These are phyloP conservation scores for Leccinellum rugosiceps DNA, from an alignment of 768 basidiomycete genomes.

Conservation along the genomic window DNA sequence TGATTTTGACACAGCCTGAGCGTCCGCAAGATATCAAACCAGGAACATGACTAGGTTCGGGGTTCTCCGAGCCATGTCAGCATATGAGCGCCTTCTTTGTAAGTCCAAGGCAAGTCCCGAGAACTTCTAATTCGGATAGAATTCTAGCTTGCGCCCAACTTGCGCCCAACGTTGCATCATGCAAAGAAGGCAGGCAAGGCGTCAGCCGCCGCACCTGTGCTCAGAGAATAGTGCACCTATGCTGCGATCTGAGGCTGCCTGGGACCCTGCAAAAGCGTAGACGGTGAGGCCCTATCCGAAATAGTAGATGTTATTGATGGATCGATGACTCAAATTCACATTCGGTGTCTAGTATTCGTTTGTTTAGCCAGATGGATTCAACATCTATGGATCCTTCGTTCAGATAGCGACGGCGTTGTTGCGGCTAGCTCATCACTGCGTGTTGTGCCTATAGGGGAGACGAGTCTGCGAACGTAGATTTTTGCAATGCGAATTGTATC, in stretches of 20 bases:
- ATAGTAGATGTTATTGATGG: background rate
- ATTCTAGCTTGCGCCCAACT: background rate
- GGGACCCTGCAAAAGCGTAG: background rate
- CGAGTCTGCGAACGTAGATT: background rate
- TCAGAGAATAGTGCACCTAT: background rate
- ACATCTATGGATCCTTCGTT: background rate
- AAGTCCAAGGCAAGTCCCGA: background rate
- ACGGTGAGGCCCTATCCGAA: background rate
- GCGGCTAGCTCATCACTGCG: background rate
- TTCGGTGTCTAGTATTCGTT: background rate
- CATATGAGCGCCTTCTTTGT: no score
- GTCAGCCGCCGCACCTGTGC: background rate
- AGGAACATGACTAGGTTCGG: background rate
- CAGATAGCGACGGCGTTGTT: background rate
- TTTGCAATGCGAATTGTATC: background rate
- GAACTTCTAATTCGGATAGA: background rate
- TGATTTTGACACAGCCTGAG: background rate
- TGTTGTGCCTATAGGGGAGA: background rate
- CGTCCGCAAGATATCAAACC: background rate
- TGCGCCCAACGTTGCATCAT: background rate
- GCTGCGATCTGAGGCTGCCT: no score
- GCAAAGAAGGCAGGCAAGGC: background rate
- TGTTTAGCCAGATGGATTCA: background rate
- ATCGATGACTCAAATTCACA: background rate
- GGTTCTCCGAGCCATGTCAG: no score